These are phyloP conservation scores for Mallotus nudiflorus DNA, from an alignment of 345 rosid species.

Conservation along the genomic window DNA sequence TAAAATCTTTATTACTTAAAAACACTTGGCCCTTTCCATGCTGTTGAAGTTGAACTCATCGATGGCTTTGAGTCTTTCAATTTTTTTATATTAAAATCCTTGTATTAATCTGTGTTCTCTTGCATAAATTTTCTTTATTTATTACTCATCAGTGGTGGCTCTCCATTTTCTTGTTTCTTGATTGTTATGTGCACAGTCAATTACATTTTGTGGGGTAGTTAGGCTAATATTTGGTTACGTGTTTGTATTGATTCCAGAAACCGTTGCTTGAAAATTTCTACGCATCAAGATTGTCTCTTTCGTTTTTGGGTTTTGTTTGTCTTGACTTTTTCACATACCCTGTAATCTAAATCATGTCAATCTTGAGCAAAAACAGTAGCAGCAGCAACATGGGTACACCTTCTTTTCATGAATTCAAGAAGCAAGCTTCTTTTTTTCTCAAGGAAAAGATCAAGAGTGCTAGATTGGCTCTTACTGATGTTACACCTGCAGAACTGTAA, in stretches of 20 bases:
- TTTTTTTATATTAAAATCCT: background rate
- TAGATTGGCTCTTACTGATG: slow-evolving; percentile 84
- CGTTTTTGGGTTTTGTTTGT: background rate
- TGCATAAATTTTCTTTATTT: background rate
- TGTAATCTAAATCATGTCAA: slow-evolving; percentile 49
- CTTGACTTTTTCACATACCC: background rate
- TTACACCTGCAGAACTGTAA: slow-evolving; percentile 71
- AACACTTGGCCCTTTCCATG: background rate
- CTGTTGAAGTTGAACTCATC: background rate
- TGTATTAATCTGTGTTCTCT: background rate
- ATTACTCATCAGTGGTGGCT: background rate
- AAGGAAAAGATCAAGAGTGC: slow-evolving; percentile 93
- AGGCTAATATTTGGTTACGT: background rate
- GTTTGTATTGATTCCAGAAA: background rate
- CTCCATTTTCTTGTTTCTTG: background rate
- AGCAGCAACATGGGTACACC: slow-evolving; percentile 50
- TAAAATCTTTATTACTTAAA: background rate
- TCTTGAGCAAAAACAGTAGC: slow-evolving; percentile 49
- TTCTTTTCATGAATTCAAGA: slow-evolving; percentile 70
- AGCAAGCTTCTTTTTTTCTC: slow-evolving; percentile 89
- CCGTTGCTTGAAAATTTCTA: background rate
- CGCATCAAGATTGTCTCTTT: background rate
- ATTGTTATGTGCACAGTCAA: background rate
- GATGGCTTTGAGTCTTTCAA: background rate
- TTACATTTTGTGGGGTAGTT: background rate